Conservation (phyloP, 495 filamentous ascomycete species). For the Emericellopsis terricola region DNA sequence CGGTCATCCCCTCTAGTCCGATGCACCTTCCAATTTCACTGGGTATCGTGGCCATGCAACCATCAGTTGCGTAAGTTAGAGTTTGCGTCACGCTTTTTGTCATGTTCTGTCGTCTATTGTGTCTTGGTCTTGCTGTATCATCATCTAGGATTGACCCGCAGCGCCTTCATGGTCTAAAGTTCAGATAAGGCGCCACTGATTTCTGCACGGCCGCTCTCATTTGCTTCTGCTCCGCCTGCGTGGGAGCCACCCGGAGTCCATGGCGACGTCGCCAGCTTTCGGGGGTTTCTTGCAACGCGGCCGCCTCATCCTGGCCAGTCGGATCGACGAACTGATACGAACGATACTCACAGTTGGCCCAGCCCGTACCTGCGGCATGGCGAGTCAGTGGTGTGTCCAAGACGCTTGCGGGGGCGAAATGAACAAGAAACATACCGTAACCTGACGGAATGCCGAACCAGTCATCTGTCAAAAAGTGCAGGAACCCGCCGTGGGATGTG, state of each 20-base stretch:
- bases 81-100: too few species aligned
- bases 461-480: conserved; percentile 65
- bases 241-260: conserved; percentile 26
- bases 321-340: conserved; percentile 49
- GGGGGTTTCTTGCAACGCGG: conserved; percentile 39
- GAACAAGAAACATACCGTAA: conserved; percentile 23
- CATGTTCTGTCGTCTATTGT: too few species aligned
- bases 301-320: conserved; percentile 36
- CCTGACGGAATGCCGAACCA: conserved; percentile 45
- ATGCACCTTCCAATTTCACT: too few species aligned
- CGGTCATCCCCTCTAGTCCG: too few species aligned
- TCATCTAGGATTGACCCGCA: too few species aligned
- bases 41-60: too few species aligned
- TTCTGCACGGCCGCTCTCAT: conserved; percentile 14
- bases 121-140: too few species aligned
- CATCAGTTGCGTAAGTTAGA: too few species aligned
- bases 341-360: conserved; percentile 70
- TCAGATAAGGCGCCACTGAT: conserved; percentile 3
- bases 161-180: not conserved
- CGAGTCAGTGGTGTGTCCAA: too few species aligned
- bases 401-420: too few species aligned
- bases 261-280: conserved; percentile 33
- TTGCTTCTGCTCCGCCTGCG: conserved; percentile 24
- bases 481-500: conserved; percentile 28
- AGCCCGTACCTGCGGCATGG: conserved; percentile 65